Evolutionary conservation across 331 rosid genomes (phyloP).

Genomic region (Erythrophleum ivorense): DNA sequence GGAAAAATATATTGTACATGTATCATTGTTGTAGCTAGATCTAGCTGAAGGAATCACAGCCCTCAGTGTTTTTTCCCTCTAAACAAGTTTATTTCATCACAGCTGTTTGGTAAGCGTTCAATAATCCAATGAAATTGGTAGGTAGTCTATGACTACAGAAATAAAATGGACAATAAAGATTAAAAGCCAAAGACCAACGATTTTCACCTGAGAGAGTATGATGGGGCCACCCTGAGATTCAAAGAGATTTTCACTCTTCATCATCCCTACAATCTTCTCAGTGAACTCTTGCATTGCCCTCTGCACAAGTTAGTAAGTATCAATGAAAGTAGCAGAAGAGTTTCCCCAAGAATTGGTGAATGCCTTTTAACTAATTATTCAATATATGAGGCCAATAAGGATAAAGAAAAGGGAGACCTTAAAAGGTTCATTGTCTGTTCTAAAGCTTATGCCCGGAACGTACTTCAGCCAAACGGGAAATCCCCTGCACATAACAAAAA

Average conservation of each 20-base stretch:
- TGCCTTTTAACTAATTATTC: neutral
- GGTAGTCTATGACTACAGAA: slow-evolving; percentile 28
- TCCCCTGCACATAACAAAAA: slow-evolving; percentile 67
- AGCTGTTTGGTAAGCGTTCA: slow-evolving; percentile 5
- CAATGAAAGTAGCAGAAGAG: slow-evolving; percentile 26
- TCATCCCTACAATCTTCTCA: slow-evolving; percentile 92
- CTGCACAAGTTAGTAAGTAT: slow-evolving; percentile 54
- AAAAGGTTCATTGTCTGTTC: slow-evolving; percentile 98
- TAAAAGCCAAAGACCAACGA: slow-evolving; percentile 16
- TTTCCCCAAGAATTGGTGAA: neutral
- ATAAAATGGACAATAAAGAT: neutral
- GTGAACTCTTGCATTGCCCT: slow-evolving; percentile 97
- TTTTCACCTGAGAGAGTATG: slow-evolving; percentile 90
- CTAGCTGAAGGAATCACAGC: slow-evolving; percentile 33
- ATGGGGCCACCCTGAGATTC: slow-evolving; percentile 99
- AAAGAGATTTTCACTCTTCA: slow-evolving; percentile 84
- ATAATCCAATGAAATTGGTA: slow-evolving; percentile 1
- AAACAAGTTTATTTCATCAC: neutral
- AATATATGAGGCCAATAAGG: slow-evolving; percentile 1
- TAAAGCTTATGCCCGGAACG: slow-evolving; percentile 96
- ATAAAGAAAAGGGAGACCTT: slow-evolving; percentile 58
- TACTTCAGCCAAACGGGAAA: slow-evolving; percentile 99
- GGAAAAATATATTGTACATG: slow-evolving; percentile 38
- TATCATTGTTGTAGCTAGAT: slow-evolving; percentile 31
- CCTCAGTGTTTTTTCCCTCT: slow-evolving; percentile 13